A percentile compares a stretch with the other conserved stretches of the same genome.
These are phyloP conservation scores for Geranomyces variabilis DNA, from an alignment of 192 early-diverging fungal species.

Conservation along the genomic window DNA sequence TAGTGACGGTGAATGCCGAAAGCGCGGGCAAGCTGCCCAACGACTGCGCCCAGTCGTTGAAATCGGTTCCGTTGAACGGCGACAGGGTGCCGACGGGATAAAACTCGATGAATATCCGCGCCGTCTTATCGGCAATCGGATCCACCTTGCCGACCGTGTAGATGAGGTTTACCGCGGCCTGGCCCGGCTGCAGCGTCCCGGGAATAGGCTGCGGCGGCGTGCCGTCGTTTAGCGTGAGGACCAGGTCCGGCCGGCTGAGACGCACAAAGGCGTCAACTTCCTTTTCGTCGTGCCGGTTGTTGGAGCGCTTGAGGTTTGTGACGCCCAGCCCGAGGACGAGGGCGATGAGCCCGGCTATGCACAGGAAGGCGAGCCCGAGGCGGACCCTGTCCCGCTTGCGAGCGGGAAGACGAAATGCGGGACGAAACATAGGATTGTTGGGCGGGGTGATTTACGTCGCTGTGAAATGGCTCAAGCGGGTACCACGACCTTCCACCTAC, in stretches of 20 bases:
- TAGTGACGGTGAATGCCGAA: not conserved
- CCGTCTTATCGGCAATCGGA: slow-evolving; percentile 7
- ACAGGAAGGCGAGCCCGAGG: not conserved
- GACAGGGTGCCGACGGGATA: not conserved
- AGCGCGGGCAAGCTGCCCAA: not conserved
- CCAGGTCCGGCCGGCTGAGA: slow-evolving; percentile 3
- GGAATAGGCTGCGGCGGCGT: not conserved
- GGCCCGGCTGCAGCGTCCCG: not conserved
- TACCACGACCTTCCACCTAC: no score
- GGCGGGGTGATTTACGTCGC: no score
- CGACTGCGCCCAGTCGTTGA: not conserved
- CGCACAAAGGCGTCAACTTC: not conserved
- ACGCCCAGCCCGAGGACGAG: slow-evolving; percentile 3
- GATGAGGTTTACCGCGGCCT: not conserved
- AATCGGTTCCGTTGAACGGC: not conserved
- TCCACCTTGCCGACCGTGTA: slow-evolving; percentile 14
- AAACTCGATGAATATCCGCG: not conserved
- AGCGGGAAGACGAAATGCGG: not conserved
- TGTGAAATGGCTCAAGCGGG: no score
- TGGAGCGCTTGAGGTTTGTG: not conserved
- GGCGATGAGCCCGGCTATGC: not conserved
- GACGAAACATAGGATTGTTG: not conserved
- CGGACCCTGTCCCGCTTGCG: not conserved
- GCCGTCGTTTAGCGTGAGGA: not conserved
- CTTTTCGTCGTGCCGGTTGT: not conserved